Conservation (phyloP, 768 basidiomycete species). For the Leccinum obscurum region DNA sequence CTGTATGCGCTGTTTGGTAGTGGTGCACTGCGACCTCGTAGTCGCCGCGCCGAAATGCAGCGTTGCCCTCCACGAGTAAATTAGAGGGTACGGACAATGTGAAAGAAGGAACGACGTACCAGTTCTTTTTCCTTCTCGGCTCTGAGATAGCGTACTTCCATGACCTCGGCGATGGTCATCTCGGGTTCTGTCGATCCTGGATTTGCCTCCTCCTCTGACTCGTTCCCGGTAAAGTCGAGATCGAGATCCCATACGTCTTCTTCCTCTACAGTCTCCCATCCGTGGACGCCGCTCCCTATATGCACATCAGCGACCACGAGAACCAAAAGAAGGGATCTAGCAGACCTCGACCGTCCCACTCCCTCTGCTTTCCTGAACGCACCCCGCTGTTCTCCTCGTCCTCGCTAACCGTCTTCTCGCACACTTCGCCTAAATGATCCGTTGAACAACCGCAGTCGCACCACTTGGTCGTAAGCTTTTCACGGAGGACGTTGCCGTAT, state of each 20-base stretch:
- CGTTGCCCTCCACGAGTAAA: slow-evolving; percentile 54
- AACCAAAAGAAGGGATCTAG: neutral
- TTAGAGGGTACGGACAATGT: slow-evolving; percentile 2
- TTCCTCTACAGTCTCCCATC: slow-evolving; percentile 75
- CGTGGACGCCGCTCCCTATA: slow-evolving; percentile 57
- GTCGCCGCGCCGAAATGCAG: slow-evolving; percentile 63
- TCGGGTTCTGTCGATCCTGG: slow-evolving; percentile 29
- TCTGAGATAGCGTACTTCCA: slow-evolving; percentile 70
- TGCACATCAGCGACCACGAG: neutral
- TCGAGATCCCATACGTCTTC: slow-evolving; percentile 77
- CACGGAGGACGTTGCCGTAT: slow-evolving; percentile 66
- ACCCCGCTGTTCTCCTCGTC: slow-evolving; percentile 64
- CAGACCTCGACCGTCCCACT: slow-evolving; percentile 73
- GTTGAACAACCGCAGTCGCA: slow-evolving; percentile 82
- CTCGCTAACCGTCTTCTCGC: slow-evolving; percentile 68
- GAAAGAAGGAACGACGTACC: slow-evolving; percentile 36
- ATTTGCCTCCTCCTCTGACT: slow-evolving; percentile 52
- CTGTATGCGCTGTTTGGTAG: slow-evolving; percentile 59
- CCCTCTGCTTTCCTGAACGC: slow-evolving; percentile 63
- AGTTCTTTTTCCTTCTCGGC: slow-evolving; percentile 73
- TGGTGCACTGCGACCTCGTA: slow-evolving; percentile 53
- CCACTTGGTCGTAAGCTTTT: slow-evolving; percentile 75
- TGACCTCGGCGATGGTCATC: slow-evolving; percentile 72
- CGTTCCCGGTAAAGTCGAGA: slow-evolving; percentile 60
- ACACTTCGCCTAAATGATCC: slow-evolving; percentile 75